Conservation (phyloP, 108 stramenopile genomes). For the Skeletonema menzelii region DNA sequence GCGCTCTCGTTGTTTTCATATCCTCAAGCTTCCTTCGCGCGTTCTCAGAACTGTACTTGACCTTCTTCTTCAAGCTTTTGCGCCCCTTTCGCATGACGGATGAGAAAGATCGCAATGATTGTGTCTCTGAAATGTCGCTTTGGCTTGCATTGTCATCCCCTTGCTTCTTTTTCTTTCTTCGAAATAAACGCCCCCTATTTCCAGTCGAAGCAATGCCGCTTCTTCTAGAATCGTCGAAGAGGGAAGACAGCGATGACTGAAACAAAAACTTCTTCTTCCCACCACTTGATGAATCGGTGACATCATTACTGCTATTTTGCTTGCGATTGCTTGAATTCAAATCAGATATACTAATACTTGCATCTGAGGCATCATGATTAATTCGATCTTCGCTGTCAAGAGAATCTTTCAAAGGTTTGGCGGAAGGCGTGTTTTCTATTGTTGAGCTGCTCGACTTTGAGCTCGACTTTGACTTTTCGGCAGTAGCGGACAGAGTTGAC, state of each 20-base stretch:
- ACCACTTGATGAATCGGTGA: neutral
- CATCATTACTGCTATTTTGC: neutral
- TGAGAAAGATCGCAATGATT: neutral
- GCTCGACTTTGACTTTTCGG: neutral
- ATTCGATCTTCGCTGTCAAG: neutral
- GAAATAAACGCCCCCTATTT: neutral
- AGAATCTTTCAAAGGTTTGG: neutral
- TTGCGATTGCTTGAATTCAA: neutral
- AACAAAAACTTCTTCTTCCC: neutral
- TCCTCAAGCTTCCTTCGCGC: neutral
- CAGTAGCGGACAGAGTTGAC: neutral
- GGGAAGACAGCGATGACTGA: neutral
- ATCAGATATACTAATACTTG: constrained; percentile 1
- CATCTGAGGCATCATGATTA: neutral
- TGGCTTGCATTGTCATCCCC: neutral
- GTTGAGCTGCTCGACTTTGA: neutral
- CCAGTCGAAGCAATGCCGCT: neutral
- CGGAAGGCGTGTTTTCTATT: neutral
- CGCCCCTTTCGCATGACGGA: neutral
- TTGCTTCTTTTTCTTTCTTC: neutral
- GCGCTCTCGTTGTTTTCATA: neutral
- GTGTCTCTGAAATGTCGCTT: neutral
- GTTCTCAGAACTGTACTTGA: constrained; percentile 1
- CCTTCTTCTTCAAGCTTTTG: neutral
- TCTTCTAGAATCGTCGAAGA: neutral